phyloP scores from a whole-genome alignment of 2,329 filamentous ascomycete genomes.

The Aspergillus niger region DNA sequence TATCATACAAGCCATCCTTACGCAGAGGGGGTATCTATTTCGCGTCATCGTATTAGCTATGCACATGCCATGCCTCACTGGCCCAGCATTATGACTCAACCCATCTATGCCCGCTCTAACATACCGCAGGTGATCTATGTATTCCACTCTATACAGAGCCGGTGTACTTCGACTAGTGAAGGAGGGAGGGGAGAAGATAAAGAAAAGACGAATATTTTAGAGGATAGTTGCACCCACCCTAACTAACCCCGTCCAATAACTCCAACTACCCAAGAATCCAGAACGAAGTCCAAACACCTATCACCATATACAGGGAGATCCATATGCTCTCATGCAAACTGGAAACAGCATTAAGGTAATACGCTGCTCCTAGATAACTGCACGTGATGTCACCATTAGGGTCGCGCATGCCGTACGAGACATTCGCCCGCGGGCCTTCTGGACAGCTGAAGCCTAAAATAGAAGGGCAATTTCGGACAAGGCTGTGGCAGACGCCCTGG shows the following conservation, averaged over 20 bases:
- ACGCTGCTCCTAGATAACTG: constrained; percentile 64
- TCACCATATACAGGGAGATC: constrained; percentile 5
- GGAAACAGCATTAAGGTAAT: constrained; percentile 44
- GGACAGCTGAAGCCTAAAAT: constrained; percentile 77
- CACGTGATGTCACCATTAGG: constrained; percentile 52
- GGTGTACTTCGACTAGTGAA: background rate
- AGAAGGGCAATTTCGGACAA: constrained; percentile 83
- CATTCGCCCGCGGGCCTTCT: constrained; percentile 48
- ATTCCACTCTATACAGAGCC: background rate
- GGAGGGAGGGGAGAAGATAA: background rate
- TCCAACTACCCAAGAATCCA: constrained; percentile 11
- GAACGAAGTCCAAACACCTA: constrained; percentile 18
- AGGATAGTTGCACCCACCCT: too few relatives aligned
- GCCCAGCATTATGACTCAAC: background rate
- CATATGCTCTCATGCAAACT: constrained; percentile 1
- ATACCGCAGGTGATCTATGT: background rate
- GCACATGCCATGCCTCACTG: background rate
- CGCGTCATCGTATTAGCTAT: background rate
- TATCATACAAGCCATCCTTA: background rate
- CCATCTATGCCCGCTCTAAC: background rate
- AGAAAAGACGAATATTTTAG: too few relatives aligned
- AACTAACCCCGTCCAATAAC: too few relatives aligned
- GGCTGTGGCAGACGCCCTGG: constrained; percentile 79
- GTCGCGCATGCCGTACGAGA: constrained; percentile 52
- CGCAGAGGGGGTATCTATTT: background rate